phyloP scores from a whole-genome alignment of 2,329 filamentous ascomycete species.

The Ophiostoma fasciatum region DNA sequence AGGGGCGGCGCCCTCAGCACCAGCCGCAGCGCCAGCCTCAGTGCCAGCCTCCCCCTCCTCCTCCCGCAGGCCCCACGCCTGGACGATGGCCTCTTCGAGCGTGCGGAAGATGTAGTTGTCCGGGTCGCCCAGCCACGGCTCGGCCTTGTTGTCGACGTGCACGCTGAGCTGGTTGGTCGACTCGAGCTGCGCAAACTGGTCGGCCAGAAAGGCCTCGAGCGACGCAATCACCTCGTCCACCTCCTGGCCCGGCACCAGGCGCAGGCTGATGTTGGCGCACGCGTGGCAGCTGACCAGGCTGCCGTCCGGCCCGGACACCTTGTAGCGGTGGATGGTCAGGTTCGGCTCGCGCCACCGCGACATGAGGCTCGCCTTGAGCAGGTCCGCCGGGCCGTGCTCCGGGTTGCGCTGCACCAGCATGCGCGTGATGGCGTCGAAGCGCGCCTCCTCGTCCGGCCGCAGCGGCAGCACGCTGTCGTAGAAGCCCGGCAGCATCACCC shows the following conservation, averaged over 20 bases:
- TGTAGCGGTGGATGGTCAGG: conserved; percentile 83
- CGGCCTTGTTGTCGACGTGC: conserved; percentile 81
- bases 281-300: conserved; percentile 85
- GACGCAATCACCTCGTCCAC: conserved; percentile 58
- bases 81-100: conserved; percentile 69
- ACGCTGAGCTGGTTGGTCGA: conserved; percentile 71
- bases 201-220: conserved; percentile 51
- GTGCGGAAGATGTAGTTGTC: conserved; percentile 83
- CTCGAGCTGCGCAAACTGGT: conserved; percentile 58
- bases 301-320: conserved; percentile 81
- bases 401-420: conserved; percentile 62
- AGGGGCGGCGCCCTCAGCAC: background rate
- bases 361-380: conserved; percentile 76
- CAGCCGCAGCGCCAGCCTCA: background rate
- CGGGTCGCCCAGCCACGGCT: conserved; percentile 91
- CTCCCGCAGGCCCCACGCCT: conserved; percentile 54
- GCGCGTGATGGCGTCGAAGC: conserved; percentile 72
- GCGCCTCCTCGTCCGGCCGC: conserved; percentile 57
- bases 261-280: conserved; percentile 75
- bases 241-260: conserved; percentile 86
- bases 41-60: background rate
- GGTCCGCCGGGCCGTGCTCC: conserved; percentile 39
- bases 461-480: conserved; percentile 72
- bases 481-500: conserved; percentile 74
- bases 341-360: conserved; percentile 92